Evolutionary conservation across 2,329 filamentous ascomycete species (phyloP), one percentile per base, ranked within the genome.

Genomic region (Paecilomyces variotii): DNA sequence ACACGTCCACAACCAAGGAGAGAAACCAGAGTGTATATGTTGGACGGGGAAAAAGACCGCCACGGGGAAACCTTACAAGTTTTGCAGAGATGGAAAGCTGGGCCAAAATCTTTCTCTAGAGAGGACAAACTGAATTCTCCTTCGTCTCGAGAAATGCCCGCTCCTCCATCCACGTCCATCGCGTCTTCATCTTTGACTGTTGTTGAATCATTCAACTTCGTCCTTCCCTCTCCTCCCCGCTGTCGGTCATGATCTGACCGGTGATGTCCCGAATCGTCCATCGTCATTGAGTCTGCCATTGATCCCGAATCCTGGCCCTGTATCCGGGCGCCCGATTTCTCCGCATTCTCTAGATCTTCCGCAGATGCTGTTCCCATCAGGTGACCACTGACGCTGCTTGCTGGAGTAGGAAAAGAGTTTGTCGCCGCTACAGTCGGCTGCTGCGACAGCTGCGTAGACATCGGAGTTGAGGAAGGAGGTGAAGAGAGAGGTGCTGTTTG

Each of bases 81-180:
- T 75, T 77, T 78, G 70, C 76, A 78, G 64, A 79, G 72, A 71
- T 78, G 76, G 68, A 77, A 79, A 62, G 77, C 74, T 62, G 74
- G 72, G 56, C 75, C 74, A 61, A 79, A 74, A 60, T 79, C 72
- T 61, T 74, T 72, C 64, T 79, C 75, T 62, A 79, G 67, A 57
- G 74, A 74, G 58, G 78, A 74, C 59, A 78, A 65, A 56, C 68
- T 72, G 54, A 70, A 66, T 60, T 71, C 68, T 57, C 63, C 64
- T 34, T 65, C 57, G 11, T 67, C 63, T 49, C 63, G 54, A 34
- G 61, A 62, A 34, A 59, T 58, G 53, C 60, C 56, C 19, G 59
- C 56, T 53, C 70, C 68, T 39, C 64, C 68, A 61, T 77, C 74
- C 55, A 77, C 61, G 54, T 76, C 75, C 74, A 77, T 77, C 58